Percentiles rank a stretch among this genome's conserved stretches.
Conservation (phyloP, 495 filamentous ascomycete genomes). For the Podospora pseudoanserina region DNA sequence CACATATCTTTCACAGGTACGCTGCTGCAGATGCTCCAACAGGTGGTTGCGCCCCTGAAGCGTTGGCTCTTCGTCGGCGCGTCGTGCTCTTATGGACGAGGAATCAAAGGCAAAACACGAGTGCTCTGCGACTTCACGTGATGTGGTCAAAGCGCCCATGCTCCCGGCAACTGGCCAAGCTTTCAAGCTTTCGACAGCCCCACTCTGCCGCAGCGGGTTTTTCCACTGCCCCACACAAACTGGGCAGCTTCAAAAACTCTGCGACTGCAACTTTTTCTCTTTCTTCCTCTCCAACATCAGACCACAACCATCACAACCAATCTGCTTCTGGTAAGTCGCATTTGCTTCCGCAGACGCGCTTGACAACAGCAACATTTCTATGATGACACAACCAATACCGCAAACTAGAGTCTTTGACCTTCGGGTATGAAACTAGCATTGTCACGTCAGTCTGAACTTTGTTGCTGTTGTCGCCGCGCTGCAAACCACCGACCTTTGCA, state of each 20-base stretch:
- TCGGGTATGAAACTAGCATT: constrained; percentile 86
- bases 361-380: constrained; percentile 23
- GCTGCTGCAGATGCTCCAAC: no score
- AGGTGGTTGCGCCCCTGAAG: no score
- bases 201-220: constrained; percentile 21
- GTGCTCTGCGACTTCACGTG: constrained; percentile 26
- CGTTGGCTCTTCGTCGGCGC: no score
- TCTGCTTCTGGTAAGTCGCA: constrained; percentile 29
- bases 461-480: constrained; percentile 22
- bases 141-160: background rate
- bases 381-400: constrained; percentile 72
- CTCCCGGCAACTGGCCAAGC: background rate
- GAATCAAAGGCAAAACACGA: constrained; percentile 19
- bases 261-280: constrained; percentile 24
- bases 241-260: constrained; percentile 33
- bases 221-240: constrained; percentile 26
- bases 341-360: constrained; percentile 12
- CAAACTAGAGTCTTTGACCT: constrained; percentile 99
- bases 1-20: no score
- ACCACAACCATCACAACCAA: constrained; percentile 12
- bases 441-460: constrained; percentile 98
- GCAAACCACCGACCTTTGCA: background rate
- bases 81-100: background rate
- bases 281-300: constrained; percentile 18
- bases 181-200: constrained; percentile 9